Evolutionary conservation across 768 basidiomycete genomes (phyloP).

Genomic region (Macrolepiota fuliginosa): DNA sequence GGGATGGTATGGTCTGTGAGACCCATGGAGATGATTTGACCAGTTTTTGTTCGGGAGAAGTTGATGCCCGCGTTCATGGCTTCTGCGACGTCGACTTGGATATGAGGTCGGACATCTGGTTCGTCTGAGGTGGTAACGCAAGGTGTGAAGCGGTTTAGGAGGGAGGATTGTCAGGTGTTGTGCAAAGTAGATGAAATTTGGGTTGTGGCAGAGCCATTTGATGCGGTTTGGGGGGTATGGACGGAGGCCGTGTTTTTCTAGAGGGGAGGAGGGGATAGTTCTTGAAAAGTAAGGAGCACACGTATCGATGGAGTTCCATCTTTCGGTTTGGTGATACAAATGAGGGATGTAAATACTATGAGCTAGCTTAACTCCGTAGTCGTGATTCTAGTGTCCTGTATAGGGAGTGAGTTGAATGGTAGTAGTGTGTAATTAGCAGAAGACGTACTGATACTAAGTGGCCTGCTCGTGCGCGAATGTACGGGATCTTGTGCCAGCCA

Average conservation of each 20-base stretch:
- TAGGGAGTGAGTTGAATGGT: not conserved
- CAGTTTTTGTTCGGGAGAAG: constrained; percentile 14
- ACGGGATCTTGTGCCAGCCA: not conserved
- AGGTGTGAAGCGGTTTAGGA: not conserved
- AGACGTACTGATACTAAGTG: not conserved
- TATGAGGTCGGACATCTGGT: constrained; percentile 11
- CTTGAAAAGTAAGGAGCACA: not conserved
- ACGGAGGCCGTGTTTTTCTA: constrained; percentile 1
- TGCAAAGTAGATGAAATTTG: constrained; percentile 8
- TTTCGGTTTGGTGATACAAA: constrained; percentile 3
- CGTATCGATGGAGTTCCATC: constrained; percentile 4
- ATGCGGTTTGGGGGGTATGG: not conserved
- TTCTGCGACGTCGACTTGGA: constrained; percentile 14
- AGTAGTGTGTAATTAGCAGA: not conserved
- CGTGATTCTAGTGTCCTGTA: not conserved
- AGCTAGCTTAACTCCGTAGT: not conserved
- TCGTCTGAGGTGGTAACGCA: not conserved
- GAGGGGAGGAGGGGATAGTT: no score
- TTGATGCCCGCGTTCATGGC: constrained; percentile 17
- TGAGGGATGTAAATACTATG: not conserved
- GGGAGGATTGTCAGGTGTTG: not conserved
- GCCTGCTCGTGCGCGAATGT: not conserved
- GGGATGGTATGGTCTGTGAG: constrained; percentile 11
- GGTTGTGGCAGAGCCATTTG: not conserved
- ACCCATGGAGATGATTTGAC: constrained; percentile 15